Conservation (phyloP, 208 protist genomes). For the Leptomonas seymouri region DNA sequence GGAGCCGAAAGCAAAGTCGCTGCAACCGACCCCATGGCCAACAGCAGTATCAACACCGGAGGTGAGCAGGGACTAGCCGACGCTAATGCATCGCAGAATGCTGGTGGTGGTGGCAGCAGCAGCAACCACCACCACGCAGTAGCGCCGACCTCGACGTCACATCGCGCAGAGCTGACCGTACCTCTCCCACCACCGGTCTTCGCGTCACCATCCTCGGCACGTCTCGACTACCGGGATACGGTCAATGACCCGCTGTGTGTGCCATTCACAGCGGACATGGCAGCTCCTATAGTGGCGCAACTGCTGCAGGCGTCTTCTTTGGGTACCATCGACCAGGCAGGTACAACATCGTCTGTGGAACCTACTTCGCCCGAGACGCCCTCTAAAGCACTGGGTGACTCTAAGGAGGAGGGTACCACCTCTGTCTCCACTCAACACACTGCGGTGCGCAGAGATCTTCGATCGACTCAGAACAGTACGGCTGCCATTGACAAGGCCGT, state of each 20-base stretch:
- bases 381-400: neutral
- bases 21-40: neutral
- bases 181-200: conserved; percentile 50
- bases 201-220: conserved; percentile 43
- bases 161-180: neutral
- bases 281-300: neutral
- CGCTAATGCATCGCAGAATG: neutral
- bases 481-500: conserved; percentile 7
- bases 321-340: neutral
- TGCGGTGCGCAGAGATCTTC: neutral
- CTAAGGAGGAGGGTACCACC: neutral
- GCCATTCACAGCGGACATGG: conserved; percentile 40
- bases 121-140: neutral
- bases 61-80: neutral
- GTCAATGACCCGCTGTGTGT: conserved; percentile 54
- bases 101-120: too few relatives aligned
- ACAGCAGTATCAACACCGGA: neutral
- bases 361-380: neutral
- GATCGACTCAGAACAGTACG: neutral
- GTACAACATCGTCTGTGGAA: neutral
- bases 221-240: conserved; percentile 58
- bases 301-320: neutral
- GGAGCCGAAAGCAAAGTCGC: conserved; percentile 9
- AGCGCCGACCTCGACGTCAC: neutral
- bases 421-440: neutral